Evolutionary conservation across 1,284 basidiomycete species (phyloP), one percentile per base, ranked within the genome.

Genomic region (Papiliotrema fonsecae): DNA sequence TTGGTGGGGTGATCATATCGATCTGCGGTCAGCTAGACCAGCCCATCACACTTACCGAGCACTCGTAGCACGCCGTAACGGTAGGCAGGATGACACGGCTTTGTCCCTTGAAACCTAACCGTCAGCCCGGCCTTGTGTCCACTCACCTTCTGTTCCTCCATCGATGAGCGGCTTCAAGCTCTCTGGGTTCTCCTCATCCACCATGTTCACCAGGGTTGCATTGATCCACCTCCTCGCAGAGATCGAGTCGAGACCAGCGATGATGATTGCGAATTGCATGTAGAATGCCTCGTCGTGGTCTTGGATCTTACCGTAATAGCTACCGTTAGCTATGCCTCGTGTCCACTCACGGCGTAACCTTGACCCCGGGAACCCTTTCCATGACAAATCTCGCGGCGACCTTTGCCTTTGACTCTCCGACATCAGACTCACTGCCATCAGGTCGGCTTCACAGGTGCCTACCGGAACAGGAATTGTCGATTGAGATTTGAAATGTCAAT

Each of bases 401-500:
- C 31, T 80, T 86, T 1, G 96, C 94, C 74, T 99, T 99, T 3
- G 93, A 84, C 60, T 88, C 81, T 10, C 96, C 96, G 2, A 99
- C 90, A 67, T 99, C 96, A 13, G 64, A 38, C 50, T 75, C 74
- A 28, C 72, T 96, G 56, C 22, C 18, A 11, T 39, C 35, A 19
- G 19, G 14, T 3, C 32, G 35, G n/a, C 4, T 11, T 24, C 36
- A 18, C 16, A 3, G n/a, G 28, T 5, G 47, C 79, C 47, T 59
- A 90, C 92, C 94, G 81, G 77, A 99, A 99, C 38, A 99, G 78
- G 72, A 98, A 99, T 73, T 99, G 96, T 39, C 96, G 82, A 74
- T 99, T 99, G 60, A 99, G 79, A 68, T 99, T 99, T 64, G 91
- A 96, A 63, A 98, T 89, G 73, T 99, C 96, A 70, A 98, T 99